phyloP scores from a whole-genome alignment of 352 stramenopile species.

The Globisporangium abappressorium region DNA sequence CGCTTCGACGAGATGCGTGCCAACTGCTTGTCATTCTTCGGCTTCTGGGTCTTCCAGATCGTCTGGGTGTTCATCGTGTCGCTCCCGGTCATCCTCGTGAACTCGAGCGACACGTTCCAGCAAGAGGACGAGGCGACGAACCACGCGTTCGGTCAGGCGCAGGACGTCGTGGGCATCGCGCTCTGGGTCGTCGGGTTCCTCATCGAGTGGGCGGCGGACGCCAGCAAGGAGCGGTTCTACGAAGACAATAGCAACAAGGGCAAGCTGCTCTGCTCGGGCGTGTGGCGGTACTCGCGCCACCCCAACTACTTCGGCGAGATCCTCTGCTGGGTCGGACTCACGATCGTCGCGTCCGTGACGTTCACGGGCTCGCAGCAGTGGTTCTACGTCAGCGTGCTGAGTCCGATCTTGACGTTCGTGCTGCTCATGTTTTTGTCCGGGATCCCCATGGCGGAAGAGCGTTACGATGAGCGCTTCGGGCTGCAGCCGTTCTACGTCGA shows the following conservation, averaged over 20 bases:
- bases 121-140: conserved; percentile 7
- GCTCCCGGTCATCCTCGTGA: conserved; percentile 60
- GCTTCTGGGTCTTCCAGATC: conserved; percentile 82
- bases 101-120: conserved; percentile 33
- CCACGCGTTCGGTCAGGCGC: conserved; percentile 29
- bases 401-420: conserved; percentile 50
- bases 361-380: conserved; percentile 36
- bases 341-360: conserved; percentile 36
- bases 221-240: conserved; percentile 61
- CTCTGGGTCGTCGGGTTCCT: conserved; percentile 57
- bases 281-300: conserved; percentile 89
- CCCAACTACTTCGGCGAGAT: conserved; percentile 94
- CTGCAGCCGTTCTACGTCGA: conserved; percentile 49
- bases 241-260: conserved; percentile 40
- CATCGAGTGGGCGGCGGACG: conserved; percentile 58
- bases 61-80: conserved; percentile 79
- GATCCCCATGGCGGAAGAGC: conserved; percentile 60
- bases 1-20: conserved; percentile 77
- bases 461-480: conserved; percentile 63
- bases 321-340: conserved; percentile 81
- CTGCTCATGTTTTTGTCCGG: conserved; percentile 72
- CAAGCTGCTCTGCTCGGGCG: conserved; percentile 51
- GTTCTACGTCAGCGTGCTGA: conserved; percentile 49
- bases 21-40: conserved; percentile 61
- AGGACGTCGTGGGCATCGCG: conserved; percentile 40